Conservation (phyloP, 2,329 filamentous ascomycete species). For the Chaetomiaceae sp. region DNA sequence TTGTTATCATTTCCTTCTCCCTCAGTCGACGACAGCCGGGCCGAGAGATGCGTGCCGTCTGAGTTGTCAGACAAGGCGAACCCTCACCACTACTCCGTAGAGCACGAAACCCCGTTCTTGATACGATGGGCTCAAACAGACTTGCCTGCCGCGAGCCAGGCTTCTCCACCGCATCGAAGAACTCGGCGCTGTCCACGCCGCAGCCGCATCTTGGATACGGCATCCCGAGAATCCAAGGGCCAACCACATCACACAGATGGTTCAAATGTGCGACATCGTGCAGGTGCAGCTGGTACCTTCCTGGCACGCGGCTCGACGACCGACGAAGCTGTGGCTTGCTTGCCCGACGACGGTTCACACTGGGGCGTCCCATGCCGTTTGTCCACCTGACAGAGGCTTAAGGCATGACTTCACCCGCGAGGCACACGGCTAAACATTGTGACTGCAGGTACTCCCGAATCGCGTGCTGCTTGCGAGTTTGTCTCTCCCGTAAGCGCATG, state of each 20-base stretch:
- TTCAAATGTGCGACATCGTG: constrained; percentile 19
- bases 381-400: background rate
- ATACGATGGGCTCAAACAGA: background rate
- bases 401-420: background rate
- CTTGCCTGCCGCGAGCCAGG: background rate
- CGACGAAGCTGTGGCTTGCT: background rate
- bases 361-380: background rate
- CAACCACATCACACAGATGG: constrained; percentile 17
- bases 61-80: background rate
- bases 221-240: constrained; percentile 8
- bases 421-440: background rate
- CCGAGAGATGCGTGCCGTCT: constrained; percentile 17
- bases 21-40: too few species aligned
- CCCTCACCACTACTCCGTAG: background rate
- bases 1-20: too few species aligned
- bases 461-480: background rate
- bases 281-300: constrained; percentile 8
- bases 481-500: constrained; percentile 5
- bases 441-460: background rate
- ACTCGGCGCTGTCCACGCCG: background rate
- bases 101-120: background rate
- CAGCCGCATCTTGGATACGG: background rate
- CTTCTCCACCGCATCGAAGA: background rate
- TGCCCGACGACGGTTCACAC: background rate
- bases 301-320: constrained; percentile 6